Base-by-base conservation (phyloP, 116 monocot species). In the Dioscorea cayenensis region DNA sequence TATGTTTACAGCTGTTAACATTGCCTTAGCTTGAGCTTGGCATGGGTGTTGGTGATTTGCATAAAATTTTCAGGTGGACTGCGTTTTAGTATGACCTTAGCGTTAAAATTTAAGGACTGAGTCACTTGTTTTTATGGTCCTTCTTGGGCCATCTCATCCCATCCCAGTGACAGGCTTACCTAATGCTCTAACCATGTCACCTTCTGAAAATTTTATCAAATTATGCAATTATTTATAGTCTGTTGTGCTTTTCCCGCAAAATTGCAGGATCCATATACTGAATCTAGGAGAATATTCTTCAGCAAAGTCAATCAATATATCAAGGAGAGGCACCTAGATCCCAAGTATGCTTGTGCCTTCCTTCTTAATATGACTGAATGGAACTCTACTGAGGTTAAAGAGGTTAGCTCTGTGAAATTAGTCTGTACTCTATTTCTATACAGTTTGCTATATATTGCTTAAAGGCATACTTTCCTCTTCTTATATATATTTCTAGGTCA, bases 321-420 rank as follows among this genome's bases (percentile, higher is more conserved):
- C 14, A 94, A 94, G 79, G 99, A 99, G 60, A 79, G 89, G 18
- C 70, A 82, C 7, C 71, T 99, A 79, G 99, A 99, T 74, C 81
- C 89, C 14, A 99, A 99, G 77, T 99, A 99, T 87, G 84, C 89
- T 67, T 99, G 94, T 81, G 83, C 91, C 51, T 89, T 99, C 78
- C 76, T 99, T 65, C 79, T 89, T 67, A 82, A 81, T 72, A 77
- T 97, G 27, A 75, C 68, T 58, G 80, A 90, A 29, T 79, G 69
- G 76, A 74, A 75, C 28, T 79, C 86, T 37, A 84, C 81, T 27
- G 86, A 83, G 65, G 88, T 79, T 78, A 70, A 74, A 65, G 93
- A 97, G 90, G 97, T 90, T 61, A 50, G 58, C 76, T 28, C 55
- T 55, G 55, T 55, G 55, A 12, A n/a, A 55, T 25, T 16, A 25